Percentiles rank a stretch among this genome's conserved stretches.
Evolutionary conservation across 2,329 filamentous ascomycete genomes (phyloP).

Genomic region (Herpomyces periplanetae): DNA sequence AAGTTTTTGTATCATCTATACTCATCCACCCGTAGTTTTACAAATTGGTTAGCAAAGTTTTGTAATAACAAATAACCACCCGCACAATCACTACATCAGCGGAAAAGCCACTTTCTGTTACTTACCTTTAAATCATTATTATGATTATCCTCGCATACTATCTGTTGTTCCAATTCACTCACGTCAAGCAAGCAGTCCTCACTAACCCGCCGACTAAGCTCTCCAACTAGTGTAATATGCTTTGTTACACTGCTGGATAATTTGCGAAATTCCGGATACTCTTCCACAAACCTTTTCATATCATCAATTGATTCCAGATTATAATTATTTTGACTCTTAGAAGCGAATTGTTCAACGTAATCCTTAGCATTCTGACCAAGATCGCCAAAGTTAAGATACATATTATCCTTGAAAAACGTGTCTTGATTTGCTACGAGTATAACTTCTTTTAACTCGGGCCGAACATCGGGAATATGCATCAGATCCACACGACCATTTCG

Average conservation of each 20-base stretch:
- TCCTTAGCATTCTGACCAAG: conserved; percentile 86
- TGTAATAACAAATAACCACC: too few species aligned
- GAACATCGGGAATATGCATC: conserved; percentile 38
- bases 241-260: conserved; percentile 94
- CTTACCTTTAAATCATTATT: conserved; percentile 48
- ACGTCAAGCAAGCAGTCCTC: conserved; percentile 69
- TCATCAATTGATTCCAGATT: conserved; percentile 89
- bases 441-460: conserved; percentile 63
- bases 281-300: conserved; percentile 97
- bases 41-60: too few species aligned
- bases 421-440: conserved; percentile 88
- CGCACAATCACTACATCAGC: too few species aligned
- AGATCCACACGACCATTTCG: conserved; percentile 77
- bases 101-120: too few species aligned
- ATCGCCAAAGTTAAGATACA: conserved; percentile 91
- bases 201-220: conserved; percentile 54
- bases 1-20: conserved; percentile 37
- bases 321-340: conserved; percentile 76
- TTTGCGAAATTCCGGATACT: conserved; percentile 89
- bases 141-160: conserved; percentile 90
- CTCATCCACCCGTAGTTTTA: too few species aligned
- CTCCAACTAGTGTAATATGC: conserved; percentile 76
- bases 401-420: conserved; percentile 95
- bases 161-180: conserved; percentile 76
- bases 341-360: conserved; percentile 93